Conservation (phyloP, 805 yeast genomes). For the Kodamaea fukazawae region DNA sequence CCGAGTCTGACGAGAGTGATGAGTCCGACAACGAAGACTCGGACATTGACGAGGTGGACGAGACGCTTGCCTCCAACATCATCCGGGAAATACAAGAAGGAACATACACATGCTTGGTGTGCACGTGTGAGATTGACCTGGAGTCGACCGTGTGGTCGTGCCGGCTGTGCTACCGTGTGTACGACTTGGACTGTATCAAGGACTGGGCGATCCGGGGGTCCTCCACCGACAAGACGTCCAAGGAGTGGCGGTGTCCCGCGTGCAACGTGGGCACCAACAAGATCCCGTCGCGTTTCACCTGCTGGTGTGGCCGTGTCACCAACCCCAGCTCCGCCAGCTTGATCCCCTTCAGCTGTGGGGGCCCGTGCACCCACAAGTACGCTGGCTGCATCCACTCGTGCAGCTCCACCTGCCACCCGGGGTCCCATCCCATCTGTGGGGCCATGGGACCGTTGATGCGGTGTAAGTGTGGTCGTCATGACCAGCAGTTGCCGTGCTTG, state of each 20-base stretch:
- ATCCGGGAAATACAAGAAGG: constrained; percentile 60
- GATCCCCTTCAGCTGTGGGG: constrained; percentile 87
- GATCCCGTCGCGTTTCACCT: constrained; percentile 58
- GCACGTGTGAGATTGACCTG: constrained; percentile 77
- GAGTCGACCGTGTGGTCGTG: constrained; percentile 78
- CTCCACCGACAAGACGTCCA: constrained; percentile 51
- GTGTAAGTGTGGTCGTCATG: constrained; percentile 72
- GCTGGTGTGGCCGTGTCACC: constrained; percentile 86
- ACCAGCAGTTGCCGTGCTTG: constrained; percentile 68
- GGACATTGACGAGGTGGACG: constrained; percentile 19
- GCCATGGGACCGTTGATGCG: constrained; percentile 69
- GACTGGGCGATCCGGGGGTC: constrained; percentile 85
- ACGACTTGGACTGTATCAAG: constrained; percentile 78
- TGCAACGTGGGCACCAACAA: constrained; percentile 55
- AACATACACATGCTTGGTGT: constrained; percentile 80
- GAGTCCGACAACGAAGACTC: constrained; percentile 16
- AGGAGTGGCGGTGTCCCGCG: constrained; percentile 83
- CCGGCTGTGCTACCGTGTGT: constrained; percentile 70
- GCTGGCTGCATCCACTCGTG: constrained; percentile 71
- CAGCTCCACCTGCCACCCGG: constrained; percentile 78
- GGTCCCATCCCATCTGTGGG: constrained; percentile 79
- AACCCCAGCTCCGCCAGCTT: constrained; percentile 60
- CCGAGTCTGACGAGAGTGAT: constrained; percentile 6
- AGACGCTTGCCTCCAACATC: constrained; percentile 42
- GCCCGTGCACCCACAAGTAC: constrained; percentile 62